Percentiles rank a stretch among this genome's conserved stretches.
phyloP scores from a whole-genome alignment of 2,329 filamentous ascomycete species.

The Colletotrichum simmondsii region DNA sequence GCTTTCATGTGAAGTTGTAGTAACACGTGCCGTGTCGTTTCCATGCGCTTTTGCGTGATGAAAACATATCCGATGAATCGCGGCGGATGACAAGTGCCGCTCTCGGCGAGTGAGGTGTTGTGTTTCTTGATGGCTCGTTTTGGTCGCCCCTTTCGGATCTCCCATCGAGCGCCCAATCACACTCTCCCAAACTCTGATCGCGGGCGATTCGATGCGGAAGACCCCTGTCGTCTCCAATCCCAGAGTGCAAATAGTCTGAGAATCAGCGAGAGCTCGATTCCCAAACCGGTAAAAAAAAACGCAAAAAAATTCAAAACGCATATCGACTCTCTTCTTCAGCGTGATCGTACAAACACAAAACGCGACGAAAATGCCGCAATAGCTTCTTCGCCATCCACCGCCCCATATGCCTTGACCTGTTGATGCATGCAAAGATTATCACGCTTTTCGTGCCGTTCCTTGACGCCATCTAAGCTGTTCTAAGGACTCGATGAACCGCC shows the following conservation, averaged over 20 bases:
- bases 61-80: conserved; percentile 10
- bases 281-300: neutral
- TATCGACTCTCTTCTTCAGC: conserved; percentile 29
- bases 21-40: conserved; percentile 22
- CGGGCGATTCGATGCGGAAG: conserved; percentile 10
- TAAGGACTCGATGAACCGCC: conserved; percentile 45
- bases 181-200: conserved; percentile 22
- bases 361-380: conserved; percentile 19
- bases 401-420: conserved; percentile 46
- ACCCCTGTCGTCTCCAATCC: neutral
- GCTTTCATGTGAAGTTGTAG: conserved; percentile 26
- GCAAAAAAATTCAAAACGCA: conserved; percentile 20
- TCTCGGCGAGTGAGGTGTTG: neutral
- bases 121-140: conserved; percentile 4
- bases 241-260: neutral
- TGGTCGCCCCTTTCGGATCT: conserved; percentile 34
- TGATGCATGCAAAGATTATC: conserved; percentile 53
- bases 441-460: conserved; percentile 52
- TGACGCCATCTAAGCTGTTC: conserved; percentile 45
- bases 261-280: neutral
- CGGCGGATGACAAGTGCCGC: neutral
- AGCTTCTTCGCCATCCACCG: conserved; percentile 40
- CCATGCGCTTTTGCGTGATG: conserved; percentile 1
- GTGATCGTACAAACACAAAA: conserved; percentile 35
- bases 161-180: conserved; percentile 22